Base-by-base conservation (phyloP, 2,329 filamentous ascomycete species). In the Verticillium albo-atrum region DNA sequence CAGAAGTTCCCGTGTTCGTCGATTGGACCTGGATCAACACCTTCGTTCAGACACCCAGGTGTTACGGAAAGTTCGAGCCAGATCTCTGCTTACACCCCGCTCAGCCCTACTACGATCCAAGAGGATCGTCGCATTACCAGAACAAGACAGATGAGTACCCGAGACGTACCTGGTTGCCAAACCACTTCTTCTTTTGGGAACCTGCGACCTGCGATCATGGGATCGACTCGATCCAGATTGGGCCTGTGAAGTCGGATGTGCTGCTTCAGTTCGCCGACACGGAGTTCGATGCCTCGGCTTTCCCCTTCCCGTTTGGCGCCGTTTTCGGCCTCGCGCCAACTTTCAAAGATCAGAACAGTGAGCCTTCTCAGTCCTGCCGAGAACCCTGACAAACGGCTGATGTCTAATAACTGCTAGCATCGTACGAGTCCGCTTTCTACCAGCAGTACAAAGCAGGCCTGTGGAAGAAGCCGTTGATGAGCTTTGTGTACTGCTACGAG, bases 21-120 rank as follows among this genome's bases (percentile, higher is more conserved):
- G 64, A 65, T 55, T 65, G 64, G 64, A 65, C 64, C 14, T 65
- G 64, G 64, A 58, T 63, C 56, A 61, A 61, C 60, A 58, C 61
- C 42, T 62, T 58, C 30, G 55, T 63, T 32, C 56, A 58, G 3
- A 59, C 64, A 27, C 62, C 62, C 26, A 54, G 42, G 51, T 65
- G 64, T 57, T 62, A 62, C 28, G 62, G 61, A 42, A 53, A 56
- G 34, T 58, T 35, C 26, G 54, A 63, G 34, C 54, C 58, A 9
- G 28, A 35, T n/a, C 32, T 56, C 23, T 65, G 64, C 56, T 55
- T 64, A n/a, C 37, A 58, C n/a, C 52, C 30, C 6, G 30, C 58
- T 14, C 61, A 63, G 53, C 20, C 42, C 17, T 37, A 53, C 50
- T 65, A 60, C 57, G 60, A 65, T 55, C 62, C 56, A 27, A 52